Percentiles rank a stretch among this genome's conserved stretches.
Conservation (phyloP, 495 filamentous ascomycete genomes). For the Glutinoglossum americanum region DNA sequence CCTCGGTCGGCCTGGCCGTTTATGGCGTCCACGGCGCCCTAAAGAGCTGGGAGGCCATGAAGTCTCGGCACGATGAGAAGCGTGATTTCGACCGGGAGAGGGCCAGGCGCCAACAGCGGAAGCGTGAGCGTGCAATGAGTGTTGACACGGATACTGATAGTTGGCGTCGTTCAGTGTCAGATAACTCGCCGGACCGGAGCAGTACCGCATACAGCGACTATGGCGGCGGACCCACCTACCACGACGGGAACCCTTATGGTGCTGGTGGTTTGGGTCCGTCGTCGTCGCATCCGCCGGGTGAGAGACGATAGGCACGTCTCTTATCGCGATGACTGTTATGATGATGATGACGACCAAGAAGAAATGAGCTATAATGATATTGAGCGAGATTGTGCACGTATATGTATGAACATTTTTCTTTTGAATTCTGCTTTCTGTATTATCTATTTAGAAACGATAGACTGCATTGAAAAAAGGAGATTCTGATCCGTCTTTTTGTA, state of each 20-base stretch:
- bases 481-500: too few relatives aligned
- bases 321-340: too few relatives aligned
- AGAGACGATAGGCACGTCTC: too few relatives aligned
- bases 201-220: not conserved
- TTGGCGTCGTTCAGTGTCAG: not conserved
- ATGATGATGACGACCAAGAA: too few relatives aligned
- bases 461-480: too few relatives aligned
- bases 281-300: not conserved
- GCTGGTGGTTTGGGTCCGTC: not conserved
- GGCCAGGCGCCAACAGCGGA: constrained; percentile 12
- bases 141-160: not conserved
- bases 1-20: constrained; percentile 63
- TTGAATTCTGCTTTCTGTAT: too few relatives aligned
- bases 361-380: too few relatives aligned
- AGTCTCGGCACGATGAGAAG: constrained; percentile 33
- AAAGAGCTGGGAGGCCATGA: constrained; percentile 48
- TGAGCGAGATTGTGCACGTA: too few relatives aligned
- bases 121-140: not conserved
- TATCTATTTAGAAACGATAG: too few relatives aligned
- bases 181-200: not conserved
- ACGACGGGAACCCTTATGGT: constrained; percentile 4
- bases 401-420: too few relatives aligned
- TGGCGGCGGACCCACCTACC: constrained; percentile 1
- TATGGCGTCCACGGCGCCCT: constrained; percentile 70
- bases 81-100: constrained; percentile 30